Percentiles rank a stretch among this genome's conserved stretches.
Conservation (phyloP, 208 protist species). For the Leishmania guyanensis region DNA sequence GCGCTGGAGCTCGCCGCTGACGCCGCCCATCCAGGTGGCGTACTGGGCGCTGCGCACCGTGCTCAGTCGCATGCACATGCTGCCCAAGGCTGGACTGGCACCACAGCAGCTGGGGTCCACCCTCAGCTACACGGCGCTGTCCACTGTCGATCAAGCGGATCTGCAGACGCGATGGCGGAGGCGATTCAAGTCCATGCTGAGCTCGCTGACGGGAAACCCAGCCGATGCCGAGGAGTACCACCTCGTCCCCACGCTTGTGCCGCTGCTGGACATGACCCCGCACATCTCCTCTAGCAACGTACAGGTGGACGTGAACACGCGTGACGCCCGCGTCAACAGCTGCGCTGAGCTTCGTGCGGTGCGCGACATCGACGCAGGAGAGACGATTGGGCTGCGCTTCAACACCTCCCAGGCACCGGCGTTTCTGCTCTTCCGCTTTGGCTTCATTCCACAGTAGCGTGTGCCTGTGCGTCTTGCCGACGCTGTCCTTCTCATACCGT, state of each 20-base stretch:
- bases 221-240: slow-evolving; percentile 48
- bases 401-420: slow-evolving; percentile 61
- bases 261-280: slow-evolving; percentile 70
- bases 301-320: slow-evolving; percentile 63
- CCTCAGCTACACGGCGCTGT: slow-evolving; percentile 67
- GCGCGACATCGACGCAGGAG: slow-evolving; percentile 66
- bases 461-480: not conserved
- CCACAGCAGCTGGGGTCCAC: slow-evolving; percentile 56
- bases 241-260: slow-evolving; percentile 76
- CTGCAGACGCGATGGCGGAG: slow-evolving; percentile 44
- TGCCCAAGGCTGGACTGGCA: slow-evolving; percentile 54
- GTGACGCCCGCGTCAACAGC: slow-evolving; percentile 36
- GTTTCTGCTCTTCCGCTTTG: slow-evolving; percentile 82
- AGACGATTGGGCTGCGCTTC: slow-evolving; percentile 76
- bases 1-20: slow-evolving; percentile 40
- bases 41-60: slow-evolving; percentile 84
- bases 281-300: slow-evolving; percentile 77
- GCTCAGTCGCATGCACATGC: slow-evolving; percentile 72
- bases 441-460: slow-evolving; percentile 69
- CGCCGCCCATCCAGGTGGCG: slow-evolving; percentile 67
- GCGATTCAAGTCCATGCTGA: slow-evolving; percentile 37
- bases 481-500: not conserved
- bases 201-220: slow-evolving; percentile 43
- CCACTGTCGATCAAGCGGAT: slow-evolving; percentile 53
- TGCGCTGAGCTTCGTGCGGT: slow-evolving; percentile 75